Conservation (phyloP, 768 basidiomycete genomes). For the Russula abietina region DNA sequence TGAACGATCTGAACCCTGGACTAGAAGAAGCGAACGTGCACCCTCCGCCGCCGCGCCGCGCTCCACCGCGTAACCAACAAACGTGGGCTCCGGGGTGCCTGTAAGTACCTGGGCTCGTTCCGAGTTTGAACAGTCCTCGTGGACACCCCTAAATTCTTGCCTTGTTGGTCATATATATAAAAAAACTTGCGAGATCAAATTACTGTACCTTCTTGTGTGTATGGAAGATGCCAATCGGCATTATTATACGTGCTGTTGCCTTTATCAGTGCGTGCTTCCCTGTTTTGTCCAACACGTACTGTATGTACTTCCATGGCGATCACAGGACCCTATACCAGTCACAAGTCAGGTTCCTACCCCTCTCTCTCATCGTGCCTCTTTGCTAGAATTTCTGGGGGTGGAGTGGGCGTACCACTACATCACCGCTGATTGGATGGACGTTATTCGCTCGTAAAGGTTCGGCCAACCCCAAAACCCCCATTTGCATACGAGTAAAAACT, state of each 20-base stretch:
- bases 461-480: background rate
- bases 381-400: background rate
- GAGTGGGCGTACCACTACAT: background rate
- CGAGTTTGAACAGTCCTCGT: background rate
- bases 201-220: background rate
- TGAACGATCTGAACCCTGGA: background rate
- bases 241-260: background rate
- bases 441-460: background rate
- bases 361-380: background rate
- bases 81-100: background rate
- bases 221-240: background rate
- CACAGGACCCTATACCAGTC: background rate
- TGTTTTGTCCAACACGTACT: background rate
- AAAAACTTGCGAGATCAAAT: background rate
- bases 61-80: background rate
- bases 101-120: background rate
- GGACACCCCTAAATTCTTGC: conserved; percentile 12
- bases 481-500: background rate
- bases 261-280: background rate
- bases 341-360: background rate
- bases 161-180: background rate
- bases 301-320: background rate
- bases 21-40: background rate
- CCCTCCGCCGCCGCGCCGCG: too few species aligned
- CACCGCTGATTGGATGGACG: background rate